Base-by-base conservation (phyloP, 2,329 filamentous ascomycete species). In the Stagonosporopsis rhizophila region DNA sequence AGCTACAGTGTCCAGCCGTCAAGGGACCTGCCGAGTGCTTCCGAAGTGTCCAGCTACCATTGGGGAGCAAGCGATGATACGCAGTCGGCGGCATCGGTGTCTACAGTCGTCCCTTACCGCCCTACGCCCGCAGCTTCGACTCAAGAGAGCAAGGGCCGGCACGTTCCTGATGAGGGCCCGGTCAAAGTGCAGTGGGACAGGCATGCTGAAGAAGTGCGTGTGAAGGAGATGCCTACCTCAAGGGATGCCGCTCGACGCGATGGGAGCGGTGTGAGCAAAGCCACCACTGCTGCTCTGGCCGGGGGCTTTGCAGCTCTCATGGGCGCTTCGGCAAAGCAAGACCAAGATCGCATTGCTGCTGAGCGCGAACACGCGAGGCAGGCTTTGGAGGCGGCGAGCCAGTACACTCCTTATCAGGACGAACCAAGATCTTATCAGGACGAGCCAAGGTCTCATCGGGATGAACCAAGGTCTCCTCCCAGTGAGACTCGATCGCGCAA, bases 261-360 rank as follows among this genome's bases (percentile, higher is more conserved):
- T 11, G 59, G 59, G 12, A 64, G 58, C 38, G 66, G 58, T 22
- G 62, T 25, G 52, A 59, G 44, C 32, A 67, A 63, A 49, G 46
- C 57, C 30, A 56, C 62, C 7, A 66, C 64, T 42, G 67, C 65
- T 25, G 67, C 67, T 23, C 58, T 71, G 56, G 64, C 69, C 19
- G 71, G 69, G 40, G 74, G 71, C 7, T 75, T 77, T 35, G 69
- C 70, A 50, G 68, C 66, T 23, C 62, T 76, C 9, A 62, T 74
- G 48, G 69, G 68, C 38, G 66, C 65, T 35, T 59, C 71, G 6
- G 68, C 68, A 54, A 69, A 66, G 50, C 71, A 74, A 57, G 71
- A 75, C 27, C 70, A 71, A 55, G 71, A 74, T n/a, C 60, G 68
- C 19, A 68, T 73, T 50, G 54, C 64, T 25, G 63, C 70, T 2